Base-by-base conservation (phyloP, 225 moss, liverwort and hornwort species). In the Takakia lepidozioides region DNA sequence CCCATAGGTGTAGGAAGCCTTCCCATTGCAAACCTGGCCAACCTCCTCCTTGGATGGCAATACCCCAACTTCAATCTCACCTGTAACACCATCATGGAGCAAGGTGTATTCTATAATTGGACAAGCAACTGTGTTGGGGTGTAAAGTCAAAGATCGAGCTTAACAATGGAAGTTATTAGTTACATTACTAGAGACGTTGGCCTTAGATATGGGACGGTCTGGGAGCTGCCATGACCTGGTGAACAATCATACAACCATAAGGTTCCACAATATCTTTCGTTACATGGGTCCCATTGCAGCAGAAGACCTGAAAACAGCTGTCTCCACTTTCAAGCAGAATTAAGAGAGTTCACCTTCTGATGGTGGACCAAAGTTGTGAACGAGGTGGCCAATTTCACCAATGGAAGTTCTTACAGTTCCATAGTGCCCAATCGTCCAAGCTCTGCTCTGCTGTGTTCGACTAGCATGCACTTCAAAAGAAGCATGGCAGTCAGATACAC, bases 21-120 rank as follows among this genome's bases (percentile, higher is more conserved):
- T 18, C 3, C 42, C 55, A 24, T 35, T 50, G 13, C 25, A 59
- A 60, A 74, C 48, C 26, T 73, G 59, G 28, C 73, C 69, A 56
- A 36, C 52, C 57, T 79, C 78, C 13, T 28, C 60, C 6, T 26
- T 2, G 44, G 42, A 46, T 54, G 46, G 42, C 60, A 79, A 19
- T 25, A 38, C 27, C 18, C 78, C 78, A 63, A 46, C 56, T 63
- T 79, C 78, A 24, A 70, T 60, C 49, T 79, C 78, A 57, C 78
- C 78, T 79, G 56, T 32, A 11, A n/a, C n/a, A n/a, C n/a, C n/a
- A n/a, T n/a, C n/a, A n/a, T n/a, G n/a, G n/a, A n/a, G n/a, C n/a
- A n/a, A n/a, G n/a, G n/a, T n/a, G n/a, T n/a, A n/a, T n/a, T n/a
- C n/a, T n/a, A n/a, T n/a, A n/a, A n/a, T n/a, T n/a, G n/a, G n/a